Base-by-base conservation (phyloP, 2,329 filamentous ascomycete species). In the Pyricularia sp. region DNA sequence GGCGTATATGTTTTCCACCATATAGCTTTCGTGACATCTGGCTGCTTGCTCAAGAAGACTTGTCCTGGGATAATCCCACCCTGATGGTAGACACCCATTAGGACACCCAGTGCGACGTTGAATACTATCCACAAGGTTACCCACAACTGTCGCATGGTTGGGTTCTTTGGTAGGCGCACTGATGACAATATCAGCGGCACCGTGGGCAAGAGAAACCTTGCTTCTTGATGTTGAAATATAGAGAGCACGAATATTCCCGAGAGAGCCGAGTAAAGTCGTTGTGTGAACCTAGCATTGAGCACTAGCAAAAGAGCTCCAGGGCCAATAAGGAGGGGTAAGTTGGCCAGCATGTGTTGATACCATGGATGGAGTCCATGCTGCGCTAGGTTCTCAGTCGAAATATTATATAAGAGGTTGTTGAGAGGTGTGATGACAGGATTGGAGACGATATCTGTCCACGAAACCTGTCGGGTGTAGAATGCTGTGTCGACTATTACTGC, bases 1-100 rank as follows among this genome's bases (percentile, higher is more conserved):
- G 92, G 92, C 76, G 89, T 91, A 76, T 94, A 94, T 0, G 92
- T 94, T 77, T 93, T 94, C 92, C 92, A 94, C 92, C 92, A 94
- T 67, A 92, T 83, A 3, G 89, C 90, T 42, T 90, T 84, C 1
- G 88, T 88, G 10, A 90, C 87, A 71, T 90, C 89, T 4, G 86
- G 83, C 72, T 91, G 88, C 68, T 86, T 86, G 74, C 88, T 90
- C 75, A 94, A 83, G 75, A 92, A 92, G 0, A 91, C 87, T 74
- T 94, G 92, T 7, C 87, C 88, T 0, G 91, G 90, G 1, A 94
- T 84, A 30, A 94, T 86, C 63, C 92, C 92, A 31, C 90, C 92
- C 79, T 94, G 92, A 77, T 94, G 92, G 75, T 92, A 94, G 4
- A 87, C 81, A n/a, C 92, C 92, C 90, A 94, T 93, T 65, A 94